These are phyloP conservation scores for Mycocentrospora acerina DNA, from an alignment of 2,329 filamentous ascomycete species.

Conservation along the genomic window DNA sequence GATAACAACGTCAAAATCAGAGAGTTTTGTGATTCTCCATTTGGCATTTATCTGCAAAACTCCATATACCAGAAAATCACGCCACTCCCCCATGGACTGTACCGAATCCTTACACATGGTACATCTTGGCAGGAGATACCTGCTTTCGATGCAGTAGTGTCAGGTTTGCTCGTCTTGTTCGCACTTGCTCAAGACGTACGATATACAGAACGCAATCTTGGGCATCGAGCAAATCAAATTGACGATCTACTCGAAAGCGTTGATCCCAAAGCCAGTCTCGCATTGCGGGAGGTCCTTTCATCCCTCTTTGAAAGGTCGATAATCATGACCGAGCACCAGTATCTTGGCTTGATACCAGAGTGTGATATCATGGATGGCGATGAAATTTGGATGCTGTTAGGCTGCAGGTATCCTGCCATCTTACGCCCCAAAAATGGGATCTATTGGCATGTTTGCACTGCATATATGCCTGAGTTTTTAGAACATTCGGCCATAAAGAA, in stretches of 20 bases:
- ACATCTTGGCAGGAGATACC: background rate
- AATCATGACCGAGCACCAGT: background rate
- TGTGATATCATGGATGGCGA: constrained; percentile 1
- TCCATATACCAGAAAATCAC: background rate
- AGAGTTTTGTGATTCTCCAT: constrained; percentile 1
- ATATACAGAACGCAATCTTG: background rate
- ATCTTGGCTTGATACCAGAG: background rate
- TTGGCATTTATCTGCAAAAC: constrained; percentile 1
- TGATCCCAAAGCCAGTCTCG: too few relatives aligned
- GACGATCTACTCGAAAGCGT: too few relatives aligned
- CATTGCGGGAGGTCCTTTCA: too few relatives aligned
- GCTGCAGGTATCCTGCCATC: background rate
- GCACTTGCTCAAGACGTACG: background rate
- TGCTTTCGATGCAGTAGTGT: background rate
- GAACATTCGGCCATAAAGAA: background rate
- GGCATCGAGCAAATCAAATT: background rate
- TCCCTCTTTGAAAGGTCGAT: too few relatives aligned
- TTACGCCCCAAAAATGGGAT: background rate
- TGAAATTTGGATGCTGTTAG: constrained; percentile 5
- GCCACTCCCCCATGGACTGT: background rate
- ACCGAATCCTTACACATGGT: too few relatives aligned
- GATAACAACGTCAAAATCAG: background rate
- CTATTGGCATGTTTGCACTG: constrained; percentile 3
- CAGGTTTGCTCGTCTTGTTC: background rate
- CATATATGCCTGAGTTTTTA: background rate